Evolutionary conservation across 1,139 yeast genomes (phyloP), one percentile per base, ranked within the genome.

Genomic region (Ogataea hybrid): DNA sequence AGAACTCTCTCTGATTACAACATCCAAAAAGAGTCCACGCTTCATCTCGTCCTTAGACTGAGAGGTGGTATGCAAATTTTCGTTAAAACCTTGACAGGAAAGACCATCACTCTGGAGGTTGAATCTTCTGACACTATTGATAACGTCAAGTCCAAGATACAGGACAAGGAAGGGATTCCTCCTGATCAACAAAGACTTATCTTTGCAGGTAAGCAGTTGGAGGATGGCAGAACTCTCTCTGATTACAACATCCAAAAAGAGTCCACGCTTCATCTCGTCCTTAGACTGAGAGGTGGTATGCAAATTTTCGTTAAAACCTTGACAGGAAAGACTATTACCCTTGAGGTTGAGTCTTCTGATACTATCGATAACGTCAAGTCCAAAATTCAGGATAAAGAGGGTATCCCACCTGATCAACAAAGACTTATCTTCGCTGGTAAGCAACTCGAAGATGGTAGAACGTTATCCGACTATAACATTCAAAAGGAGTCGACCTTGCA

Each of bases 1-100:
- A 80, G 94, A 71, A 84, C 94, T 41, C 74, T 85, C 46, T 81
- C 92, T 41, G 94, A 86, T 71, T 85, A 86, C 83, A 85, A 85
- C 79, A 86, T 85, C 67, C 95, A 86, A 68, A 84, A 84, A 75
- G 95, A 85, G 70, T 85, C 94, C 32, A 85, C 95, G 49, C 71
- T 86, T 46, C 95, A 86, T 70, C 73, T 86, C 69, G 95, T 86
- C 46, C 71, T 85, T 50, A 84, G 95, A 75, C 77, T 86, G 64
- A 84, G 95, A 73, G 94, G 58, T 76, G 72, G 67, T 58, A 82
- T 82, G 88, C 88, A 82, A 67, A 81, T 81, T 64, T 81, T 81
- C 68, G 86, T 82, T 61, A 82, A 82, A 73, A 82, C 89, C 50
- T 71, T 82, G 63, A 82, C 89, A 42, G 89, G 89, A 66, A 83